Evolutionary conservation across 331 rosid species (phyloP), one percentile per base, ranked within the genome.

Genomic region (Rosa hybrid): DNA sequence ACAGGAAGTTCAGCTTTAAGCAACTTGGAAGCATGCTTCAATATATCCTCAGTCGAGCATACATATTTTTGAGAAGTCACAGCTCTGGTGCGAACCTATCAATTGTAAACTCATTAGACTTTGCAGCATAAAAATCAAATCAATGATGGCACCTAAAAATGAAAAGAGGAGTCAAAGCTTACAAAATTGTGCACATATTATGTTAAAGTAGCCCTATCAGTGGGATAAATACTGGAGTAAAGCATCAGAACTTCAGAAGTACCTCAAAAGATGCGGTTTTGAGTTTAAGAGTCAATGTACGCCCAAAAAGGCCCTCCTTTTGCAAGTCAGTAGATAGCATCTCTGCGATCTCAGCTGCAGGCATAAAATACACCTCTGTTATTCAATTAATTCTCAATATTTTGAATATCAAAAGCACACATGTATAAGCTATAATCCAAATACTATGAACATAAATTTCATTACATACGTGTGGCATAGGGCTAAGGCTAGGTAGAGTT

Each of bases 211-310:
- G 64, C 64, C 30, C 48, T 17, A 50, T 6, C 5, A 9, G 8
- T 50, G 25, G 63, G 17, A 18, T 39, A 41, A 34, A 34, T 34
- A 65, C 12, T 57, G 21, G 17, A 41, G 77, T 41, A 39, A 68
- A 77, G 62, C 51, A 87, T 2, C 18, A 68, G 17, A 68, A n/a
- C 59, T 79, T 2, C 34, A 68, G 16, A 68, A 14, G 30, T 89
- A 94, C 97, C 98, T 90, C 96, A 89, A 92, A 94, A 71, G 96
- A 85, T 50, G 92, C 92, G 67, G 98, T 90, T 87, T 94, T 94
- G 68, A 94, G 86, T 85, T 94, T 94, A 77, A 92, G 92, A 73
- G 97, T 94, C 87, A 92, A 83, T 30, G 97, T 92, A 59, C 94
- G 86, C 80, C 97, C 98, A 68, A 76, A 64, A 41, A 94, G 91